phyloP scores from a whole-genome alignment of 2,329 filamentous ascomycete species.

The Colletotrichum lentis region DNA sequence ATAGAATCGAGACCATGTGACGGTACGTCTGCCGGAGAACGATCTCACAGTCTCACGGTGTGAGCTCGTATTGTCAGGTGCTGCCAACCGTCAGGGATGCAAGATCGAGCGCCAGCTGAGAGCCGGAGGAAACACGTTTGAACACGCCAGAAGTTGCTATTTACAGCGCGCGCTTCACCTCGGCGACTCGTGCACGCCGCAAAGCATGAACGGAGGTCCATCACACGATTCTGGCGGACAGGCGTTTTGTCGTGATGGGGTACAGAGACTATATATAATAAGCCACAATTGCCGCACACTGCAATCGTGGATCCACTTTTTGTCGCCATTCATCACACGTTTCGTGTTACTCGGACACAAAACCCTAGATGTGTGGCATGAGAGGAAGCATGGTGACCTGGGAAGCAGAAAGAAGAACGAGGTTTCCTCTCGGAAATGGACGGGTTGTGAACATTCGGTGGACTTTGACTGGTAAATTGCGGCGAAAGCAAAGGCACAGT shows the following conservation, averaged over 20 bases:
- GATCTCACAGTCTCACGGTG: not conserved
- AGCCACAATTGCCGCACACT: too few relatives aligned
- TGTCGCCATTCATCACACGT: too few relatives aligned
- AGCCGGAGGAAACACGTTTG: not conserved
- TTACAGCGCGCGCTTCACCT: not conserved
- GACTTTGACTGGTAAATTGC: not conserved
- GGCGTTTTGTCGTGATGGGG: conserved; percentile 13
- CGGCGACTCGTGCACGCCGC: not conserved
- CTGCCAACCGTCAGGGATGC: not conserved
- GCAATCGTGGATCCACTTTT: too few relatives aligned
- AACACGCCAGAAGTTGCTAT: too few relatives aligned
- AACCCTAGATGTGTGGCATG: conserved; percentile 2
- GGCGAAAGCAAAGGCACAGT: too few relatives aligned
- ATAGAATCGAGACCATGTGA: not conserved
- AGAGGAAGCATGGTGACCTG: not conserved
- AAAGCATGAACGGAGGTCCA: conserved; percentile 15
- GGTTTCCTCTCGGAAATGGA: not conserved
- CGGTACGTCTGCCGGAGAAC: not conserved
- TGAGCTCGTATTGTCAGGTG: too few relatives aligned
- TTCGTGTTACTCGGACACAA: not conserved
- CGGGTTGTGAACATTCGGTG: not conserved
- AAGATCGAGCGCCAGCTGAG: too few relatives aligned
- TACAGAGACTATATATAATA: too few relatives aligned
- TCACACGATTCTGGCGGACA: not conserved
- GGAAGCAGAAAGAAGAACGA: not conserved